Conservation (phyloP, 1,284 basidiomycete species). For the Tylopilus orsonianus region DNA sequence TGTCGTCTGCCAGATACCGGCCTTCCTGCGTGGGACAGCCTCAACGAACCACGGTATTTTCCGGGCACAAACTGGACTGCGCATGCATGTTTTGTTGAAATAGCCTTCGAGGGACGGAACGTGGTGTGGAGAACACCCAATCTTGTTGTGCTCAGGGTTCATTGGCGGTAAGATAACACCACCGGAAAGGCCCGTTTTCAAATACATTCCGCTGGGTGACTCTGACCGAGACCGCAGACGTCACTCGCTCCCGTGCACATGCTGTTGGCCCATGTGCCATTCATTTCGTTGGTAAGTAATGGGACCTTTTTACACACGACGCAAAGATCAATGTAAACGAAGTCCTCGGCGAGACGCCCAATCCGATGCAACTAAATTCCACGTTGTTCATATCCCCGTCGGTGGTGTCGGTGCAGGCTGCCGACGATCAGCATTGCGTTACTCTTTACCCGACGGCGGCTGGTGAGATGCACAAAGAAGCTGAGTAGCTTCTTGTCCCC, state of each 20-base stretch:
- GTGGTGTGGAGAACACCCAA: conserved; percentile 31
- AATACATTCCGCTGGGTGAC: conserved; percentile 15
- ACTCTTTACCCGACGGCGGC: conserved; percentile 8
- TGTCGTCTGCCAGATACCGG: conserved; percentile 10
- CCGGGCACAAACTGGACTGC: conserved; percentile 15
- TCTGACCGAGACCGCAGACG: conserved; percentile 12
- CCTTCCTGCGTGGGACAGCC: conserved; percentile 20
- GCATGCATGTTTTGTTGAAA: conserved; percentile 19
- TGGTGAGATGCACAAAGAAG: conserved; percentile 14
- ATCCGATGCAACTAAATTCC: conserved; percentile 14
- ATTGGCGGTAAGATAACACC: conserved; percentile 25
- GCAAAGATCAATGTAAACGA: conserved; percentile 3
- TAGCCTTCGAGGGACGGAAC: conserved; percentile 35
- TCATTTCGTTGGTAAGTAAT: conserved; percentile 22
- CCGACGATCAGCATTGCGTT: conserved; percentile 12
- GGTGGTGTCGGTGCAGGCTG: conserved; percentile 9
- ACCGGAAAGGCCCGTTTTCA: conserved; percentile 23
- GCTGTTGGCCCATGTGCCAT: conserved; percentile 23
- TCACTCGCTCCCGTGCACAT: conserved; percentile 26
- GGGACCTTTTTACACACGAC: neutral
- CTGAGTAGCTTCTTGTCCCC: conserved; percentile 4
- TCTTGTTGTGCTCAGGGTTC: conserved; percentile 5
- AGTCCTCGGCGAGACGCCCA: conserved; percentile 19
- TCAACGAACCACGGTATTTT: conserved; percentile 19
- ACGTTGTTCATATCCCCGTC: conserved; percentile 8